A percentile compares a stretch with the other conserved stretches of the same genome.
These are phyloP conservation scores for Candida buenavistaensis DNA, from an alignment of 1,139 yeast genomes.

Conservation along the genomic window DNA sequence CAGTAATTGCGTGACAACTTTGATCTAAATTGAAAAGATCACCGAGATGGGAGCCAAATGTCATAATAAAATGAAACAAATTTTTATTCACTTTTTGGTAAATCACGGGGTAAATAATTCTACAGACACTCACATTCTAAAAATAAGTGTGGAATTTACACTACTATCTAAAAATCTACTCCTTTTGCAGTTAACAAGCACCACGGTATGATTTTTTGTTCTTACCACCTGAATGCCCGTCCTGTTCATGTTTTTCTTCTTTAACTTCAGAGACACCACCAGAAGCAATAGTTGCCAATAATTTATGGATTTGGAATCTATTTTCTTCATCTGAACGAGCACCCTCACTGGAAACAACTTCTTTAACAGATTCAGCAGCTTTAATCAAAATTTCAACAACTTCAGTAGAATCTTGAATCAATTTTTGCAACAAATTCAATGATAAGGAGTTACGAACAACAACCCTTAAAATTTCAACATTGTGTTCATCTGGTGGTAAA, in stretches of 20 bases:
- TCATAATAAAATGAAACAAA: too few species aligned
- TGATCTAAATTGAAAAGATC: too few species aligned
- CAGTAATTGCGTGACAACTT: too few species aligned
- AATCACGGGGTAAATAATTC: too few species aligned
- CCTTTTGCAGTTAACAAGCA: constrained; percentile 36
- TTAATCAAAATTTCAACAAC: constrained; percentile 55
- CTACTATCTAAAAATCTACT: background rate
- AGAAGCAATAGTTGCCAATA: constrained; percentile 41
- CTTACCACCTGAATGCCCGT: constrained; percentile 28
- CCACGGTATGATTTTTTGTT: constrained; percentile 53
- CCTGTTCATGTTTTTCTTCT: constrained; percentile 21
- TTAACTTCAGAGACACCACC: constrained; percentile 34
- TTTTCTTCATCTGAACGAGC: constrained; percentile 20
- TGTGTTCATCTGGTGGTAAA: constrained; percentile 60
- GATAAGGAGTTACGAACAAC: constrained; percentile 77
- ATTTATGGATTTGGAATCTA: constrained; percentile 27
- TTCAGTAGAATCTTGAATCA: constrained; percentile 64
- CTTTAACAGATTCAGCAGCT: constrained; percentile 30
- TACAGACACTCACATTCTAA: too few species aligned
- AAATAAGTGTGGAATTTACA: too few species aligned
- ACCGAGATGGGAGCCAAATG: too few species aligned
- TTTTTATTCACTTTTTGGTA: too few species aligned
- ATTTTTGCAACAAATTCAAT: constrained; percentile 68
- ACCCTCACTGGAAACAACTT: constrained; percentile 18
- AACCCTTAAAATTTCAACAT: constrained; percentile 74